Conservation (phyloP, 345 rosid species). For the Gossypium longicalyx region DNA sequence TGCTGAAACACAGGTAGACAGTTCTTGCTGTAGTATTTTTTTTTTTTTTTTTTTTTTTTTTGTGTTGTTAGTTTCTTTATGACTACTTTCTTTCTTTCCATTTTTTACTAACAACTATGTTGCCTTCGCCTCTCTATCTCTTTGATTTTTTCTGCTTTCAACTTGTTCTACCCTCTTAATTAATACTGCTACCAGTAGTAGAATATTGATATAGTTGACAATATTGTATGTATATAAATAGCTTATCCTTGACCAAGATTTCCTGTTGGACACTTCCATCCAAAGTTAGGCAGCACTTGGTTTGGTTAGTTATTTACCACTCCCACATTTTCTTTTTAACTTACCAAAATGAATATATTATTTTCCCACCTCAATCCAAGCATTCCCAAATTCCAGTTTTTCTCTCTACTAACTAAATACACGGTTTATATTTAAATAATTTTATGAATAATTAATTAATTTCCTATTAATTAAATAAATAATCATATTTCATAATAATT, state of each 20-base stretch:
- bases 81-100: no score
- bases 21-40: no score
- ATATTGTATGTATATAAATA: neutral
- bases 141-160: neutral
- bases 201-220: neutral
- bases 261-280: neutral
- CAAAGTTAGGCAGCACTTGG: slow-evolving; percentile 4
- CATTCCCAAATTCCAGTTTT: neutral
- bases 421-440: no score
- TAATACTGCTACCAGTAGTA: neutral
- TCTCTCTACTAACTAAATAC: neutral
- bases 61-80: no score
- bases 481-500: no score
- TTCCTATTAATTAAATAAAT: no score
- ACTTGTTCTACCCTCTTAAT: neutral
- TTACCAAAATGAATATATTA: neutral
- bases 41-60: no score
- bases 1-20: no score
- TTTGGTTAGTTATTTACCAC: neutral
- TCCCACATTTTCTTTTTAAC: neutral
- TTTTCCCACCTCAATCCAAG: neutral
- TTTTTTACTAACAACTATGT: neutral
- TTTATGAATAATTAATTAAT: no score
- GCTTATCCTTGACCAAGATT: slow-evolving; percentile 14
- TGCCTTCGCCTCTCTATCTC: neutral